A percentile compares a stretch with the other conserved stretches of the same genome.
phyloP scores from a whole-genome alignment of 805 yeast species.

The Debaryomyces maramus region DNA sequence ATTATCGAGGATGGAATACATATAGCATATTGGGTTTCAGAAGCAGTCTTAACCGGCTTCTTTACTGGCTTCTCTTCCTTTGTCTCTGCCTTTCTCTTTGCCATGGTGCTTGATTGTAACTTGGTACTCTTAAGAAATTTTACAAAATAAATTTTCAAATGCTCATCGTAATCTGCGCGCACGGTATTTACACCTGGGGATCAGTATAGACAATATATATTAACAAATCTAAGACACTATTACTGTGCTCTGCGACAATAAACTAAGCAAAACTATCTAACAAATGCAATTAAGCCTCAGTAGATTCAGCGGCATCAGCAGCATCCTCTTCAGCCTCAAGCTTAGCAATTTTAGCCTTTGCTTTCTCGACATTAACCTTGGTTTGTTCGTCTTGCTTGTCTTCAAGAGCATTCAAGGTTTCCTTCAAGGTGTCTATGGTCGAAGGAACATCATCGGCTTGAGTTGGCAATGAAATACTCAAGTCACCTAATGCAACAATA shows the following conservation, averaged over 20 bases:
- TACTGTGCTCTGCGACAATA: neutral
- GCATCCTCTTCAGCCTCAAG: conserved; percentile 51
- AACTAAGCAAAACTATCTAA: neutral
- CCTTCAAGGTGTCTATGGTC: conserved; percentile 66
- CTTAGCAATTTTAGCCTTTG: conserved; percentile 73
- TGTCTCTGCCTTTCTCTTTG: conserved; percentile 25
- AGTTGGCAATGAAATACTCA: conserved; percentile 77
- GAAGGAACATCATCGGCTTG: conserved; percentile 66
- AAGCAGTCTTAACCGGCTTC: conserved; percentile 28
- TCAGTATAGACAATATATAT: neutral
- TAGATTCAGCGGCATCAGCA: conserved; percentile 10
- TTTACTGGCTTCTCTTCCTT: conserved; percentile 22
- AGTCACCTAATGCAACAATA: conserved; percentile 71
- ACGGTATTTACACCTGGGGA: neutral
- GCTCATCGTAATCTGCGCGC: conserved; percentile 2
- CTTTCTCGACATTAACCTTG: conserved; percentile 68
- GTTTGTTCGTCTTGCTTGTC: conserved; percentile 81
- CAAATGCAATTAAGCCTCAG: conserved; percentile 8
- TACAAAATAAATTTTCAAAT: neutral
- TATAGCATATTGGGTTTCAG: conserved; percentile 46
- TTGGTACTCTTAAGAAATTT: neutral
- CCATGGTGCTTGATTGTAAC: conserved; percentile 11
- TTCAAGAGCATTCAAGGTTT: conserved; percentile 66
- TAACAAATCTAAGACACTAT: neutral
- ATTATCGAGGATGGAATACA: conserved; percentile 76